Evolutionary conservation across 306 rosid genomes (phyloP).

Genomic region (Vicia sativa): DNA sequence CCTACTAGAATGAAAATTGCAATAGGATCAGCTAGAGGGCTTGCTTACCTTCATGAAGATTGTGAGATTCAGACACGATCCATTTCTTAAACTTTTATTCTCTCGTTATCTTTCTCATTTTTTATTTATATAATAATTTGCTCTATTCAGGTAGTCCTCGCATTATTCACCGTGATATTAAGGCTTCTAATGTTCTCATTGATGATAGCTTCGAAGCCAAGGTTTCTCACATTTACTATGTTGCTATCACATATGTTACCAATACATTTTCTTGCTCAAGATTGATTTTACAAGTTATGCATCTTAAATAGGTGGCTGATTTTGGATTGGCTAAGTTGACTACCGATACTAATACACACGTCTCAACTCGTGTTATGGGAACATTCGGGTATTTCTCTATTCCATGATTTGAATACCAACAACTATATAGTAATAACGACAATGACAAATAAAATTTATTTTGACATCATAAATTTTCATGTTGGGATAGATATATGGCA

Average conservation of each 20-base stretch:
- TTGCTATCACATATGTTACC: neutral
- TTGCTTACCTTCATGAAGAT: conserved; percentile 84
- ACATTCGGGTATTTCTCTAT: conserved; percentile 1
- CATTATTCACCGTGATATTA: conserved; percentile 20
- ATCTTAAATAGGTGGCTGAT: conserved; percentile 8
- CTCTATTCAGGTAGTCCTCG: conserved; percentile 1
- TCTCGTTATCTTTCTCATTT: neutral
- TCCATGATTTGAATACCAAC: neutral
- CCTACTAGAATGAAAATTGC: conserved; percentile 69
- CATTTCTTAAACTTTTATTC: neutral
- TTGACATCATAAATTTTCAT: neutral
- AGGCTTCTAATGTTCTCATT: conserved; percentile 8
- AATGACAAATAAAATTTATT: too few species aligned
- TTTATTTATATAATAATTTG: neutral
- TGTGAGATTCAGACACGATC: conserved; percentile 48
- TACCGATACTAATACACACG: neutral
- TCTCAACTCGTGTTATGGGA: conserved; percentile 21
- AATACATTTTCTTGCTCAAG: neutral
- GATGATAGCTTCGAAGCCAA: conserved; percentile 22
- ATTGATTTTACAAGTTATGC: neutral
- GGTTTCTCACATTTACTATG: neutral
- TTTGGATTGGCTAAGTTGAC: conserved; percentile 21
- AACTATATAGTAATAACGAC: too few species aligned
- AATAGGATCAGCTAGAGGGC: conserved; percentile 76
- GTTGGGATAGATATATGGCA: conserved; percentile 69